Base-by-base conservation (phyloP, 768 basidiomycete genomes). In the Rhodotorula taiwanensis region DNA sequence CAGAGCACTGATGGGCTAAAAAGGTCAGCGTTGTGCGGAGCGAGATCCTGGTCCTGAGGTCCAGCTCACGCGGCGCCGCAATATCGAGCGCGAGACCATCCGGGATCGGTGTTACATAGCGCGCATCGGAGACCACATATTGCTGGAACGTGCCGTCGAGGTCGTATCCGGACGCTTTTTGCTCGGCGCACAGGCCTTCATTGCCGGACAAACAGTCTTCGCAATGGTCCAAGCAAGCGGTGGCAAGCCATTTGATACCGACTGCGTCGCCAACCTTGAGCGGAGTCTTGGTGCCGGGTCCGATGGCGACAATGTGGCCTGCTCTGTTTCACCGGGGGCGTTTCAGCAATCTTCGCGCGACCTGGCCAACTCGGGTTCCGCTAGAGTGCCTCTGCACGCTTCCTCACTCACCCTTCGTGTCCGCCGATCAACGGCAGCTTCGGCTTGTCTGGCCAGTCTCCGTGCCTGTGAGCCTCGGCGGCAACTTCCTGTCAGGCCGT, bases 91-190 rank as follows among this genome's bases (percentile, higher is more conserved):
- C 72, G 28, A 82, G 65, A 11, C 74, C 77, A 0, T 86, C 81
- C 6, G 91, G 91, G 69, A 93, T 90, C 9, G 83, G 85, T 8
- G 89, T 89, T 36, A 93, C 85, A 61, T 81, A 80, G 60, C 82
- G 77, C n/a, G 85, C 83, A 73, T 78, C 88, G 3, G 86, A 86
- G n/a, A 71, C 64, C 42, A 64, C 54, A 57, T 66, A 47, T 55
- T 72, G 70, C 44, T 65, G 70, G 71, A 72, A 72, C 15, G 70
- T 62, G 9, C 71, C 90, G 68, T 89, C 83, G 52, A 54, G 45
- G 10, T 11, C 8, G 20, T 16, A 15, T 25, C 51, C 34, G 34
- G 36, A 50, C 13, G 28, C 31, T 15, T 33, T 33, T 13, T 8
- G 27, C 49, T 50, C 11, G 13, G 21, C 30, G 49, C 49, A 50